phyloP scores from a whole-genome alignment of 2,329 filamentous ascomycete species.

The Apiospora marii region DNA sequence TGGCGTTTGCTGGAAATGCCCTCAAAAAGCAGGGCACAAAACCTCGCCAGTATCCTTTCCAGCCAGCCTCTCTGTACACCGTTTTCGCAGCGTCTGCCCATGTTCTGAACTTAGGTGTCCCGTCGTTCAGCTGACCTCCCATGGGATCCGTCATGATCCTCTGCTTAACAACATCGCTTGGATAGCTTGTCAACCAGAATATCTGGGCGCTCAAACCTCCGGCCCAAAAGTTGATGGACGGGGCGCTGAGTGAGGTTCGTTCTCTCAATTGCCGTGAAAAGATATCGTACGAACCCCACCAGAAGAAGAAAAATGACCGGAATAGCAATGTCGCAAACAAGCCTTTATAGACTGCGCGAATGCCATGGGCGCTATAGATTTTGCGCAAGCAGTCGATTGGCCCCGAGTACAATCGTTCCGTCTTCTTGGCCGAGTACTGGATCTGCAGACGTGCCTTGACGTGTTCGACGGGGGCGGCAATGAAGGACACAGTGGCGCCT shows the following conservation, averaged over 20 bases:
- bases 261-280: slow-evolving; percentile 73
- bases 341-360: slow-evolving; percentile 85
- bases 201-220: slow-evolving; percentile 91
- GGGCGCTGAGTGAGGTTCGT: slow-evolving; percentile 74
- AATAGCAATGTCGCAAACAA: slow-evolving; percentile 87
- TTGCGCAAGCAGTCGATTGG: slow-evolving; percentile 84
- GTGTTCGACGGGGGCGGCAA: slow-evolving; percentile 94
- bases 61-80: slow-evolving; percentile 79
- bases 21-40: slow-evolving; percentile 93
- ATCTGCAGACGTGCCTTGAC: slow-evolving; percentile 93
- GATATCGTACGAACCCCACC: slow-evolving; percentile 96
- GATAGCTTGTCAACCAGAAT: slow-evolving; percentile 94
- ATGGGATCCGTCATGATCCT: slow-evolving; percentile 95
- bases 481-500: slow-evolving; percentile 88
- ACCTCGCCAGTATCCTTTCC: slow-evolving; percentile 87
- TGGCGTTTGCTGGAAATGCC: slow-evolving; percentile 94
- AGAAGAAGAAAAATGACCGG: slow-evolving; percentile 94
- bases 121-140: slow-evolving; percentile 72
- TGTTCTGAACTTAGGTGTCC: slow-evolving; percentile 70
- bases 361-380: slow-evolving; percentile 74
- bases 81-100: slow-evolving; percentile 84
- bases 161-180: slow-evolving; percentile 94
- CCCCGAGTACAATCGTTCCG: slow-evolving; percentile 80
- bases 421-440: slow-evolving; percentile 85
- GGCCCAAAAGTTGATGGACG: slow-evolving; percentile 95